Evolutionary conservation across 202 grass and related monocot genomes (phyloP), one percentile per base, ranked within the genome.

Genomic region (Zoysia matrella): DNA sequence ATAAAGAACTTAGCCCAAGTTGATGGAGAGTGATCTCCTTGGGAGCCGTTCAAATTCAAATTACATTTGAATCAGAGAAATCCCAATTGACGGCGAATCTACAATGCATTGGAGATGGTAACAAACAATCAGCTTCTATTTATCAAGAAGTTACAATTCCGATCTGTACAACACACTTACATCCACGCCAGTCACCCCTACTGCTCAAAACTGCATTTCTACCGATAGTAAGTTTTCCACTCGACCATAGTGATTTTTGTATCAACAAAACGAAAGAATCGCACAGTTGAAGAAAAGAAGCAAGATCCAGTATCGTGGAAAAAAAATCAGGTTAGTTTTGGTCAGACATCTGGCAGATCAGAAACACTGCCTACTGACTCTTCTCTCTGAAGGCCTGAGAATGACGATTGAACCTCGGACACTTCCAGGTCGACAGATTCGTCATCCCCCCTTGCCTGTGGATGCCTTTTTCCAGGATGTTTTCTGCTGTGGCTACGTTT

Each of bases 271-370:
- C 51, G 14, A 84, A 86, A 87, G 13, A 85, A 87, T 53, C 43
- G 15, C 47, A 54, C 65, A 78, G 45, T 54, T 36, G n/a, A 52
- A 80, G 8, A 67, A 40, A 11, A 71, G 65, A 44, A 45, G 52
- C 30, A 64, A 66, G 22, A 81, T 69, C 60, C 72, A 52, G 12
- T 80, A 9, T 1, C 52, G 47, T 16, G 3, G 14, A 36, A 36
- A 36, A 36, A 65, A 85, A 73, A 1, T 72, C 49, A 75, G 40
- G 75, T 85, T 49, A 73, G 41, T 43, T 72, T 75, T 47, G 0
- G 74, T 98, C 88, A 93, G 77, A 91, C 92, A 69, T 94, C 94
- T 8, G 82, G 88, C 43, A 94, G 86, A 75, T 91, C 90, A 42
- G 86, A 89, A 7, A 86, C 18, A 65, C 92, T 93, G 5, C 88